Percentiles rank a stretch among this genome's conserved stretches.
Evolutionary conservation across 2,329 filamentous ascomycete species (phyloP).

Genomic region (Cladosporium sp.): DNA sequence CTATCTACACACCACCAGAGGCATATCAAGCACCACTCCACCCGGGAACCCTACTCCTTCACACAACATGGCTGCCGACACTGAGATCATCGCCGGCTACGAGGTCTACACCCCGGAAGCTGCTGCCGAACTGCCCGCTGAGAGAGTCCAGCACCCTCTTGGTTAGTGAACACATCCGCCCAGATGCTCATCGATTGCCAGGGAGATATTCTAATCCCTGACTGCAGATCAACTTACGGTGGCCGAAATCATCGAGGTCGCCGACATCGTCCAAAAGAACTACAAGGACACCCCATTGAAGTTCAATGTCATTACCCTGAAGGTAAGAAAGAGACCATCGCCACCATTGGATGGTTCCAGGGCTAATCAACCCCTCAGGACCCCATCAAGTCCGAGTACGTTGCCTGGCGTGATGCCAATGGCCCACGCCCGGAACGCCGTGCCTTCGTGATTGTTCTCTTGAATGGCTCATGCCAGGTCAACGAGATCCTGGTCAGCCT

Average conservation of each 20-base stretch:
- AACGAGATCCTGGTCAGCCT: constrained; percentile 13
- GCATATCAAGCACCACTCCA: neutral
- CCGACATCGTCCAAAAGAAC: neutral
- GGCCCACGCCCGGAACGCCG: constrained; percentile 31
- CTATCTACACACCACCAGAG: neutral
- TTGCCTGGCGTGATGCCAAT: constrained; percentile 29
- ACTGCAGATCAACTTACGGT: constrained; percentile 9
- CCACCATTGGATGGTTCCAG: no score
- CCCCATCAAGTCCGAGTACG: constrained; percentile 33
- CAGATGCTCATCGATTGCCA: neutral
- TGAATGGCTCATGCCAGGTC: constrained; percentile 31
- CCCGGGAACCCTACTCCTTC: neutral
- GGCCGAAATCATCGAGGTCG: constrained; percentile 9
- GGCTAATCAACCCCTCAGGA: neutral
- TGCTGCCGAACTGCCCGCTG: neutral
- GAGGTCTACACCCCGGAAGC: constrained; percentile 10
- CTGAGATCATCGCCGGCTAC: constrained; percentile 14
- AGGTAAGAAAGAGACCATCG: no score
- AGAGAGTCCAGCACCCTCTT: constrained; percentile 2
- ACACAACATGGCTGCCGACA: constrained; percentile 9
- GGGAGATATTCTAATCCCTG: neutral
- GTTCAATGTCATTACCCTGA: constrained; percentile 12
- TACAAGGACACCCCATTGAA: neutral
- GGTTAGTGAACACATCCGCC: neutral
- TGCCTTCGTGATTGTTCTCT: constrained; percentile 47